Percentiles rank a stretch among this genome's conserved stretches.
Evolutionary conservation across 2,329 filamentous ascomycete genomes (phyloP).

Genomic region (Bipolaris oryzae): DNA sequence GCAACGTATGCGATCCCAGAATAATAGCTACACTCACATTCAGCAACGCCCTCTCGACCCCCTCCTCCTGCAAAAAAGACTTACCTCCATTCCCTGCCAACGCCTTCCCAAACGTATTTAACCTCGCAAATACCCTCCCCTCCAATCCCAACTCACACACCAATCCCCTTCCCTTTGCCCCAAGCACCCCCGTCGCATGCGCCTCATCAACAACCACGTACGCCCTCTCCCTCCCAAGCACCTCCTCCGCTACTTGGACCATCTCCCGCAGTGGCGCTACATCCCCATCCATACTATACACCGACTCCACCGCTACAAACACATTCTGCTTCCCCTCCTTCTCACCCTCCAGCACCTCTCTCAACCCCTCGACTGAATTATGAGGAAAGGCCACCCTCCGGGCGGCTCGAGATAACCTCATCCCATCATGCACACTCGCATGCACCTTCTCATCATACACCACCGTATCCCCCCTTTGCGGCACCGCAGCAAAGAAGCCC

Average conservation of each 20-base stretch:
- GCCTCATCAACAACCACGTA: slow-evolving; percentile 72
- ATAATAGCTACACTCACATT: slow-evolving; percentile 33
- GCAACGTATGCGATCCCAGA: slow-evolving; percentile 37
- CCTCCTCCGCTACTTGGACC: slow-evolving; percentile 60
- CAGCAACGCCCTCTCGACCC: not conserved
- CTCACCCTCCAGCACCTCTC: slow-evolving; percentile 48
- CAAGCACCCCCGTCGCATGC: slow-evolving; percentile 68
- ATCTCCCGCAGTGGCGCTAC: slow-evolving; percentile 68
- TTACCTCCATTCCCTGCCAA: slow-evolving; percentile 72
- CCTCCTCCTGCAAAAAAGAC: slow-evolving; percentile 20
- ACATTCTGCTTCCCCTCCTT: slow-evolving; percentile 27
- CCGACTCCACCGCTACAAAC: slow-evolving; percentile 43
- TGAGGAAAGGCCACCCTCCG: slow-evolving; percentile 61
- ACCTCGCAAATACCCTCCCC: slow-evolving; percentile 60
- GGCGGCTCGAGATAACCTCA: slow-evolving; percentile 66
- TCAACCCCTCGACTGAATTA: slow-evolving; percentile 53
- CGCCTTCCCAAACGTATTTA: slow-evolving; percentile 72
- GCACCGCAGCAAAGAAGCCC: slow-evolving; percentile 56
- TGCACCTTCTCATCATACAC: slow-evolving; percentile 76
- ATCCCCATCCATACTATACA: slow-evolving; percentile 85
- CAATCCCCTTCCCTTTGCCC: slow-evolving; percentile 61
- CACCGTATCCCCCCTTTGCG: slow-evolving; percentile 58
- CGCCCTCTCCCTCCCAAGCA: slow-evolving; percentile 64
- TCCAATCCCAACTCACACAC: slow-evolving; percentile 61
- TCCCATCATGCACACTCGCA: slow-evolving; percentile 76